Percentiles rank a stretch among this genome's conserved stretches.
phyloP scores from a whole-genome alignment of 768 basidiomycete species.

The Mycena olivaceomarginata region DNA sequence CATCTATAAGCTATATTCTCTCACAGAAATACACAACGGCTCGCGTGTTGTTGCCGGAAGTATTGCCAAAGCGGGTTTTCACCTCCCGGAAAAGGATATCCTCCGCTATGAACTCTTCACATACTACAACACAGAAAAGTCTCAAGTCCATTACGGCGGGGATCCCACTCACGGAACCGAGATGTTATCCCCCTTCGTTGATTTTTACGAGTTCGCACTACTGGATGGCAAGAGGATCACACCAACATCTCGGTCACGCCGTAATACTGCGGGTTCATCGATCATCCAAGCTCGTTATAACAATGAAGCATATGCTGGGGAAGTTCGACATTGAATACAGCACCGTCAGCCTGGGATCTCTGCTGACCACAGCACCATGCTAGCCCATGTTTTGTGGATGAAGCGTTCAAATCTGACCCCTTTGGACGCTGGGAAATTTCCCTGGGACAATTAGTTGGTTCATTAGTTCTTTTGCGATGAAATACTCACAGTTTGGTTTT shows the following conservation, averaged over 20 bases:
- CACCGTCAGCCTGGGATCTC: constrained; percentile 40
- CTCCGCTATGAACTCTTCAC: constrained; percentile 11
- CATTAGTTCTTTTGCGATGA: background rate
- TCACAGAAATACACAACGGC: background rate
- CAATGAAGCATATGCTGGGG: constrained; percentile 27
- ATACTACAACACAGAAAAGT: constrained; percentile 25
- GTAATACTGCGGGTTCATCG: constrained; percentile 34
- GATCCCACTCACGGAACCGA: background rate
- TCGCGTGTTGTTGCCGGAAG: background rate
- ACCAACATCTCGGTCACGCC: constrained; percentile 8
- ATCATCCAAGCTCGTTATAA: constrained; percentile 32
- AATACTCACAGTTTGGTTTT: constrained; percentile 4
- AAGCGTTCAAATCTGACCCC: background rate
- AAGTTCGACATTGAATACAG: constrained; percentile 39
- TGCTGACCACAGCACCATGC: background rate
- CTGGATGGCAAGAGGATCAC: constrained; percentile 43
- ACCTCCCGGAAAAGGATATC: background rate
- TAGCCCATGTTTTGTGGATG: constrained; percentile 15
- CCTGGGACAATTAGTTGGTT: background rate
- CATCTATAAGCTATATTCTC: background rate
- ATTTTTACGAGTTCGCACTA: constrained; percentile 31
- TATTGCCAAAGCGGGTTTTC: background rate
- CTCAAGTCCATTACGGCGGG: constrained; percentile 12
- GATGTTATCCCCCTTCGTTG: background rate
- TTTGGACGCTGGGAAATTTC: background rate